These are phyloP conservation scores for Globisporangium nodosum DNA, from an alignment of 352 stramenopile genomes.

Conservation along the genomic window DNA sequence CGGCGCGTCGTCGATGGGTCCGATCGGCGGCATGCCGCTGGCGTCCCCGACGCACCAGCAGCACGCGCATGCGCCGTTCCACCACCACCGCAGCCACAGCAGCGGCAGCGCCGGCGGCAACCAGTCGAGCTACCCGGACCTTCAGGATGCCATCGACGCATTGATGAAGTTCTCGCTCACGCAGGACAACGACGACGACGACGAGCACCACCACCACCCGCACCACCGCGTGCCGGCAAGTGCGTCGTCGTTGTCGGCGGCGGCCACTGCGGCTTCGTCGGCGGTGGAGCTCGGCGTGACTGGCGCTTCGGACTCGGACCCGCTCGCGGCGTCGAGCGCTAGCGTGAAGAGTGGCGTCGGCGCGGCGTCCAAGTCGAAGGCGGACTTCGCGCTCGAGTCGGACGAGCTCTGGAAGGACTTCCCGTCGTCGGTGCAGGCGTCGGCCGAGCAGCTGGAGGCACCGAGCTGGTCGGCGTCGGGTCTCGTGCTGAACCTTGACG, in stretches of 20 bases:
- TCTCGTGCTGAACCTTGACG: slow-evolving; percentile 58
- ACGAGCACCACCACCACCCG: slow-evolving; percentile 1
- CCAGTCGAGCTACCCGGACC: slow-evolving; percentile 53
- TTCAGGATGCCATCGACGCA: slow-evolving; percentile 84
- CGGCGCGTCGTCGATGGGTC: slow-evolving; percentile 4
- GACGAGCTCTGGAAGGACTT: slow-evolving; percentile 82
- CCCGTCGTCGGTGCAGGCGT: slow-evolving; percentile 31
- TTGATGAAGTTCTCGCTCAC: slow-evolving; percentile 85
- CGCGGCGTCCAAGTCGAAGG: slow-evolving; percentile 13
- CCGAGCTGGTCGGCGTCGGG: slow-evolving; percentile 44
- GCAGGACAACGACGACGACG: slow-evolving; percentile 32
- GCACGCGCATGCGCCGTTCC: background rate
- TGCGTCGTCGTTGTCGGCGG: slow-evolving; percentile 16
- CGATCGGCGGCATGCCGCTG: slow-evolving; percentile 25
- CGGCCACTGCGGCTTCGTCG: background rate
- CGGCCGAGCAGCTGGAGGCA: slow-evolving; percentile 36
- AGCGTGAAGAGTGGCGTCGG: background rate
- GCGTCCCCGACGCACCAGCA: slow-evolving; percentile 14
- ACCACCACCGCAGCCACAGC: slow-evolving; percentile 6
- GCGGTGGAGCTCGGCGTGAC: background rate
- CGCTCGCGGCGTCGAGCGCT: background rate
- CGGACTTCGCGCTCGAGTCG: slow-evolving; percentile 56
- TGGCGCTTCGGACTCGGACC: background rate
- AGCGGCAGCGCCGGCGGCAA: slow-evolving; percentile 7
- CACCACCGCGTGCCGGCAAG: slow-evolving; percentile 7